A percentile compares a stretch with the other conserved stretches of the same genome.
Evolutionary conservation across 805 yeast genomes (phyloP).

Genomic region (Pichia manshurica): DNA sequence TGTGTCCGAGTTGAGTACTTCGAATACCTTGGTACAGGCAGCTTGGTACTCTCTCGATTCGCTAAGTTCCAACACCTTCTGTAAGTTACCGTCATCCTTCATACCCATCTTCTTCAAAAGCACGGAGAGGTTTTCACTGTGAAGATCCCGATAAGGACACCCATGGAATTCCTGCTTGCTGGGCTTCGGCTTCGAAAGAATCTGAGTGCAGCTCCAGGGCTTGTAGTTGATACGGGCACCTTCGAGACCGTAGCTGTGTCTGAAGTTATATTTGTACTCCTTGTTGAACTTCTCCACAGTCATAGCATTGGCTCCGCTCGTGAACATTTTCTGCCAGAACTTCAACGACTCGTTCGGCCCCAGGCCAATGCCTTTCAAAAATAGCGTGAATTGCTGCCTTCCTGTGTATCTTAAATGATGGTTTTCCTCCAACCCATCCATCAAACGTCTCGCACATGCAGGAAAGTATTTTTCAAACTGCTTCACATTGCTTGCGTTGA

Average conservation of each 20-base stretch:
- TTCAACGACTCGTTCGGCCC: conserved; percentile 79
- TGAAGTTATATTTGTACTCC: conserved; percentile 81
- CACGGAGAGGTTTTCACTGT: conserved; percentile 52
- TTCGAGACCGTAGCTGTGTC: conserved; percentile 88
- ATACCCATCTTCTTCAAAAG: conserved; percentile 63
- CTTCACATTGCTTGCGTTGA: conserved; percentile 59
- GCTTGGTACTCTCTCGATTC: conserved; percentile 66
- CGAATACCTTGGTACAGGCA: conserved; percentile 89
- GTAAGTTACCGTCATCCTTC: conserved; percentile 42
- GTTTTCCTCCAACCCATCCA: conserved; percentile 49
- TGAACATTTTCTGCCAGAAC: conserved; percentile 77
- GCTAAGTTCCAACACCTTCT: conserved; percentile 62
- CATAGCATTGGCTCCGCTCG: conserved; percentile 41
- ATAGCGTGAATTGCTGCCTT: conserved; percentile 79
- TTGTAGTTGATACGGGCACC: conserved; percentile 82
- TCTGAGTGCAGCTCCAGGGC: conserved; percentile 81
- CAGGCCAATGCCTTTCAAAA: conserved; percentile 86
- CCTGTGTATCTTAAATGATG: conserved; percentile 79
- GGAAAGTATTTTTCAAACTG: conserved; percentile 66
- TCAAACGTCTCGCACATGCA: conserved; percentile 57
- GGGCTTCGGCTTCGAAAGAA: conserved; percentile 68
- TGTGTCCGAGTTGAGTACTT: conserved; percentile 51
- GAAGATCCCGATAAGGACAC: conserved; percentile 82
- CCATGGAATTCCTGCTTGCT: conserved; percentile 72
- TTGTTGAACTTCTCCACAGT: conserved; percentile 74